Conservation (phyloP, 1,284 basidiomycete species). For the Farysia itapuensis region DNA sequence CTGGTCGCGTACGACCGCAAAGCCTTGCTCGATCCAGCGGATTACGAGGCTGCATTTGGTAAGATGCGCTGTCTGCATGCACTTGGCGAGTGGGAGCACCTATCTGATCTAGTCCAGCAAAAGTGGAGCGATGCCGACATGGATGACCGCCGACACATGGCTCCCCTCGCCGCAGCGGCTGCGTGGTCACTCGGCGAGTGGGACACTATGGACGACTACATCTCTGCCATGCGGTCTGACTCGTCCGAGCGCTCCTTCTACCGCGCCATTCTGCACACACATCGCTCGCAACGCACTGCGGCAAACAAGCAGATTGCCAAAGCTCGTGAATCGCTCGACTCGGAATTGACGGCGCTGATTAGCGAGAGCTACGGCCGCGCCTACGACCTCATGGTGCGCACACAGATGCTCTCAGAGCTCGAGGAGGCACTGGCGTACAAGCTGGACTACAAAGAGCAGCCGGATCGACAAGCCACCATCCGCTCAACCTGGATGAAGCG, state of each 20-base stretch:
- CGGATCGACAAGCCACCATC: constrained; percentile 68
- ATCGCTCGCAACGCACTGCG: constrained; percentile 91
- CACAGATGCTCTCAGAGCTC: constrained; percentile 97
- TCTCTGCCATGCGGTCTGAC: constrained; percentile 87
- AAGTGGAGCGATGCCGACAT: constrained; percentile 81
- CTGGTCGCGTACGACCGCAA: constrained; percentile 82
- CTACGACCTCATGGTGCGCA: constrained; percentile 91
- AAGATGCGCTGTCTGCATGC: constrained; percentile 96
- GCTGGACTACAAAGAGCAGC: constrained; percentile 69
- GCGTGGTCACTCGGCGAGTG: constrained; percentile 96
- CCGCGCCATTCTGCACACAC: constrained; percentile 89
- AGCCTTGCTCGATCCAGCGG: constrained; percentile 66
- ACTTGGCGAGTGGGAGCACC: constrained; percentile 93
- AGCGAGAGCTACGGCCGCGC: constrained; percentile 95
- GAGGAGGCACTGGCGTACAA: constrained; percentile 98
- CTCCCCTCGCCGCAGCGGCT: constrained; percentile 93
- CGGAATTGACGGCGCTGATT: constrained; percentile 86
- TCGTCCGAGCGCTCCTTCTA: constrained; percentile 95
- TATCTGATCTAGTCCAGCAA: constrained; percentile 83
- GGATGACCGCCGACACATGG: constrained; percentile 87
- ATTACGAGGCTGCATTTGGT: constrained; percentile 72
- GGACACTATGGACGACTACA: constrained; percentile 98
- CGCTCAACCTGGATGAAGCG: constrained; percentile 63
- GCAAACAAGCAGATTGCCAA: constrained; percentile 87
- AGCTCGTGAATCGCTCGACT: constrained; percentile 90